Percentiles rank a stretch among this genome's conserved stretches.
Evolutionary conservation across 2,329 filamentous ascomycete species (phyloP).

Genomic region (Claviceps spartinae): DNA sequence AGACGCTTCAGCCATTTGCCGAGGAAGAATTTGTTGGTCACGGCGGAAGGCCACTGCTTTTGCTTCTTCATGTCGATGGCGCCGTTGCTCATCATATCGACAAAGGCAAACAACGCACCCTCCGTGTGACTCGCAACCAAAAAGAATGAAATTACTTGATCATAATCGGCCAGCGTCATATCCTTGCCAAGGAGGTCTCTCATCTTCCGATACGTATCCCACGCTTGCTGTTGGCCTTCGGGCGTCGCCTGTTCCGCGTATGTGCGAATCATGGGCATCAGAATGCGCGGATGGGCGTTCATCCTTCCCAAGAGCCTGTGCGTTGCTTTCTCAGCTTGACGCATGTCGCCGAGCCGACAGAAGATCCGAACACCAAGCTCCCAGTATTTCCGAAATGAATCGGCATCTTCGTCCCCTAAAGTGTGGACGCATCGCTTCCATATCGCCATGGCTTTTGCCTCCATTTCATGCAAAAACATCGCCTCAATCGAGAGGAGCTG

Average conservation of each 20-base stretch:
- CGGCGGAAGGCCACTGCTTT: constrained; percentile 30
- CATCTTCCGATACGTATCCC: constrained; percentile 52
- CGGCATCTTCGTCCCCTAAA: constrained; percentile 32
- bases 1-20: constrained; percentile 81
- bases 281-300: constrained; percentile 36
- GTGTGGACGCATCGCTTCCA: constrained; percentile 46
- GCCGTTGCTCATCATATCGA: constrained; percentile 72
- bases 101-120: constrained; percentile 63
- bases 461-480: constrained; percentile 48
- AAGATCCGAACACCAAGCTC: constrained; percentile 54
- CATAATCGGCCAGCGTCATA: constrained; percentile 63
- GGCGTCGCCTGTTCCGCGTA: constrained; percentile 40
- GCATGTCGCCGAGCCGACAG: constrained; percentile 41
- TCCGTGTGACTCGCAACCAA: constrained; percentile 51
- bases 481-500: constrained; percentile 56
- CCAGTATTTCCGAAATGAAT: constrained; percentile 42
- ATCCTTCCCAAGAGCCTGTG: constrained; percentile 37
- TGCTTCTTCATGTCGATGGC: constrained; percentile 33
- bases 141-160: constrained; percentile 58
- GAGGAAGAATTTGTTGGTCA: constrained; percentile 68
- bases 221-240: constrained; percentile 42
- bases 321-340: constrained; percentile 43
- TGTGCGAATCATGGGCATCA: constrained; percentile 57
- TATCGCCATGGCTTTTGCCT: constrained; percentile 44
- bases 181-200: constrained; percentile 43